These are phyloP conservation scores for Coccomyxa subellipsoidea DNA, from an alignment of 163 green algal genomes.

Conservation along the genomic window DNA sequence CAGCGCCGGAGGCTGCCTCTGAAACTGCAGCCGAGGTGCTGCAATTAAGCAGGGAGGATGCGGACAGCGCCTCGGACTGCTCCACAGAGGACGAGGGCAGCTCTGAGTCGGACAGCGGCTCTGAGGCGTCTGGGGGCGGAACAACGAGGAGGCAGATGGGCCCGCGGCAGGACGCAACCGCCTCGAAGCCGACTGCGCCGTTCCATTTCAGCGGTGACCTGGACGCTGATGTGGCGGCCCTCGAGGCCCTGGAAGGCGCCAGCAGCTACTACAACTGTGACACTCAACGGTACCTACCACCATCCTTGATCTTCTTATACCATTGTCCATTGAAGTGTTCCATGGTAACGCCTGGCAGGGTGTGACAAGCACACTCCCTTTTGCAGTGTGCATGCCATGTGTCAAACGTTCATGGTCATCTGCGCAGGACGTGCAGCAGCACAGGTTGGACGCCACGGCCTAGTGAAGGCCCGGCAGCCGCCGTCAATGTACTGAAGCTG, in stretches of 20 bases:
- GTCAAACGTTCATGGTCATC: background rate
- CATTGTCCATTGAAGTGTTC: too few species aligned
- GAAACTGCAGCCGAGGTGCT: background rate
- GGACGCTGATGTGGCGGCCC: slow-evolving; percentile 46
- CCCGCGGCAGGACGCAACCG: background rate
- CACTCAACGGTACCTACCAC: background rate
- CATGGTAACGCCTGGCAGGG: background rate
- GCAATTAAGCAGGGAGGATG: background rate
- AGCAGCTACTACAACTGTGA: slow-evolving; percentile 4
- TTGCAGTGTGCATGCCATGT: background rate
- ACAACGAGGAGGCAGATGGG: background rate
- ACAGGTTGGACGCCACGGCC: background rate
- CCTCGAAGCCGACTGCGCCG: background rate
- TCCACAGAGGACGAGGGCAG: background rate
- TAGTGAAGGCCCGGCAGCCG: background rate
- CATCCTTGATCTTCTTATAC: background rate
- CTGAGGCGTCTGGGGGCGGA: background rate
- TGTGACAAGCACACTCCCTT: background rate
- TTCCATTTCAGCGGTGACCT: slow-evolving; percentile 49
- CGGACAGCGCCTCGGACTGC: background rate
- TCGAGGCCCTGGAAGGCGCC: slow-evolving; percentile 38
- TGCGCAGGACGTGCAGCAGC: background rate
- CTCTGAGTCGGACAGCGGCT: background rate
- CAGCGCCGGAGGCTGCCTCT: background rate
- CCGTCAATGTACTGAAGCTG: background rate